phyloP scores from a whole-genome alignment of 148 eudicot genomes.

The Chenopodium album region DNA sequence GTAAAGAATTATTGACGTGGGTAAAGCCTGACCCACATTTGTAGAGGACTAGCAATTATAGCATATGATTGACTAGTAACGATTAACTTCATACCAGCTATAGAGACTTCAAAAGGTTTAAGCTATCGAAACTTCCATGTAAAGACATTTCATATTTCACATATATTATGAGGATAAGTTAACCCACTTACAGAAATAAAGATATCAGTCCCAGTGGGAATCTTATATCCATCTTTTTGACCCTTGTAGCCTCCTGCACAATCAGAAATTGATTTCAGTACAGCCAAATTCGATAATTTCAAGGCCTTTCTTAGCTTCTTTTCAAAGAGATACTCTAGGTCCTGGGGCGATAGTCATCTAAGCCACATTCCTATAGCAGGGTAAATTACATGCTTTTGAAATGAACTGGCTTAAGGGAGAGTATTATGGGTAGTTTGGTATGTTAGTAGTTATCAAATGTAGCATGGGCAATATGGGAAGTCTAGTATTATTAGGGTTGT shows the following conservation, averaged over 20 bases:
- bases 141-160: not conserved
- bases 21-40: not conserved
- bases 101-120: not conserved
- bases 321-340: not conserved
- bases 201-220: constrained; percentile 90
- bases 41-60: not conserved
- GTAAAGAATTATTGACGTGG: not conserved
- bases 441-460: too few relatives aligned
- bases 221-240: constrained; percentile 63
- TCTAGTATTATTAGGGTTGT: too few relatives aligned
- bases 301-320: not conserved
- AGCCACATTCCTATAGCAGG: not conserved
- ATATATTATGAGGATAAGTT: constrained; percentile 1
- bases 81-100: not conserved
- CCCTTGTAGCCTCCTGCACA: constrained; percentile 85
- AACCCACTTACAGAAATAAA: constrained; percentile 72
- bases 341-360: not conserved
- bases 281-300: not conserved
- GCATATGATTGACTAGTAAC: not conserved
- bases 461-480: too few relatives aligned
- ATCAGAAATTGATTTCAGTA: constrained; percentile 1
- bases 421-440: too few relatives aligned
- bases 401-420: too few relatives aligned
- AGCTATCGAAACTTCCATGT: not conserved
- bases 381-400: not conserved